phyloP scores from a whole-genome alignment of 345 rosid genomes.

The Dipteronia sinensis region DNA sequence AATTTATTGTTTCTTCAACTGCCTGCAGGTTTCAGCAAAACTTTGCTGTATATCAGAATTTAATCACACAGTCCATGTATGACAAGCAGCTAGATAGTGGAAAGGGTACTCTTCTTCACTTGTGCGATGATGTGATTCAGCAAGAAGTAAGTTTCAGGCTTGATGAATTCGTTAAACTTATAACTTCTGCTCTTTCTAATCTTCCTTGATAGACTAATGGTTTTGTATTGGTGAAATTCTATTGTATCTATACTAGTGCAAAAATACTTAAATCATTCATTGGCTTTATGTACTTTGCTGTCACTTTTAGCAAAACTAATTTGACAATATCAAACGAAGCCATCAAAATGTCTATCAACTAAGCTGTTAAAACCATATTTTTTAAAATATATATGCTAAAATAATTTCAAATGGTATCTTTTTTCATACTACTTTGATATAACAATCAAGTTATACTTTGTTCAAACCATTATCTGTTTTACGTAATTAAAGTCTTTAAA shows the following conservation, averaged over 20 bases:
- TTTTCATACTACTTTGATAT: neutral
- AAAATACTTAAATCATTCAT: neutral
- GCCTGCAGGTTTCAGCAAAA: constrained; percentile 78
- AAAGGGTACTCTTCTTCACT: constrained; percentile 90
- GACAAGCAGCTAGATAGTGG: constrained; percentile 98
- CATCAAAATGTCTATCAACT: neutral
- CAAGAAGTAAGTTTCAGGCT: constrained; percentile 76
- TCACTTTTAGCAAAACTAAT: neutral
- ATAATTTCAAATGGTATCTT: neutral
- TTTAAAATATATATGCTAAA: neutral
- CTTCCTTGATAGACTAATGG: neutral
- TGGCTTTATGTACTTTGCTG: neutral
- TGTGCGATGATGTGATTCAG: constrained; percentile 97
- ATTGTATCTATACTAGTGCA: too few relatives aligned
- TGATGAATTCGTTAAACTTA: constrained; percentile 1
- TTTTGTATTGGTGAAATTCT: neutral
- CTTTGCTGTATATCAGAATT: constrained; percentile 81
- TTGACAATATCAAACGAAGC: neutral
- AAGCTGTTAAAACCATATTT: neutral
- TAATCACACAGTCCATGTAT: constrained; percentile 94
- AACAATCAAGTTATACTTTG: neutral
- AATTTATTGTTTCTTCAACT: constrained; percentile 24
- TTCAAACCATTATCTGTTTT: neutral
- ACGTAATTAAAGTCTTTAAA: neutral
- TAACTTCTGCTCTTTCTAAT: neutral